Evolutionary conservation across 108 stramenopile genomes (phyloP), one percentile per base, ranked within the genome.

Genomic region (Thalassiosira profunda): DNA sequence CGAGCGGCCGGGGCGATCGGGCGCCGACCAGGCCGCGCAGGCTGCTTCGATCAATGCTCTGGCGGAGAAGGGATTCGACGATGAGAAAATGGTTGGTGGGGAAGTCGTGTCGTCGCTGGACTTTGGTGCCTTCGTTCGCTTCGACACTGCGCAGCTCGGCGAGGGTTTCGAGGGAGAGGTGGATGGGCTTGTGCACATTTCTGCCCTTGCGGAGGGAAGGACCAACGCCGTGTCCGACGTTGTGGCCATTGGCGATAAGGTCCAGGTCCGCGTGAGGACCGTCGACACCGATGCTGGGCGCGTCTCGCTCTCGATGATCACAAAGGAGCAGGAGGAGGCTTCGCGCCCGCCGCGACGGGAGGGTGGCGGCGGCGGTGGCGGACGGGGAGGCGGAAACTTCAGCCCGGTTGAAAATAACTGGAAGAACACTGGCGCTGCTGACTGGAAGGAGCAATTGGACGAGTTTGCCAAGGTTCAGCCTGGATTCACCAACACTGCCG

Each of bases 91-190:
- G 69, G 86, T 96, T 25, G 90, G 89, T 43, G 97, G 96, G 69
- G 89, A 83, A 46, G 96, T 98, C 38, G 90, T 91, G 17, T 88
- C 89, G 18, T 82, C 89, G 18, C 84, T 90, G 31, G 94, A 95
- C 61, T 98, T 96, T 78, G 97, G 97, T 29, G 89, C 89, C 21
- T 98, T 98, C 78, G 94, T 97, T 17, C 84, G 94, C 45, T 74
- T 97, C 51, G 92, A 96, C 71, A 80, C 89, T 25, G 74, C 79
- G 12, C 64, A 86, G 42, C 58, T 91, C 40, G 86, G 80, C 21
- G 79, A 76, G 21, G 89, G 88, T 44, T 62, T 89, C 18, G 75
- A 76, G 35, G 95, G 95, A 30, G 86, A 85, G 63, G 48, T 96
- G 29, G 92, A 96, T 64, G 92, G 95, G 45, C 76, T 96, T 48